Evolutionary conservation across 1,284 basidiomycete species (phyloP).

Genomic region (Pyrrhoderma lamaoense): DNA sequence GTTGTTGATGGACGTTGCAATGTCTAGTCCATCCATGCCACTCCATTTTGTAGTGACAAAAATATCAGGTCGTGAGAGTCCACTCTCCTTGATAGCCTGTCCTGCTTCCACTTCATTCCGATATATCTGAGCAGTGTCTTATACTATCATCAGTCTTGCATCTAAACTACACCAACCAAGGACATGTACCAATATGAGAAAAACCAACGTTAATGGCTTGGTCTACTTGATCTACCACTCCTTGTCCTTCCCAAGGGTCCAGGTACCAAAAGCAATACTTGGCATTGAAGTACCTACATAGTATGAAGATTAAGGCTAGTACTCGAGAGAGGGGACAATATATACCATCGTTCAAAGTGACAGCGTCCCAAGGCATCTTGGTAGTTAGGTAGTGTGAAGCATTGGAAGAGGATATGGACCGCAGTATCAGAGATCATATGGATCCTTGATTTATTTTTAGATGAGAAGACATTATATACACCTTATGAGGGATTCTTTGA

Average conservation of each 20-base stretch:
- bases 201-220: conserved; percentile 48
- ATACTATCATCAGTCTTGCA: not conserved
- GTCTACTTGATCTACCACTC: conserved; percentile 41
- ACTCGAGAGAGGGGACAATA: conserved; percentile 9
- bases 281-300: conserved; percentile 36
- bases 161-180: not conserved
- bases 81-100: conserved; percentile 40
- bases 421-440: too few species aligned
- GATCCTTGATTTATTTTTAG: too few species aligned
- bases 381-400: not conserved
- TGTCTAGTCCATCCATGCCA: conserved; percentile 43
- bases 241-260: conserved; percentile 44
- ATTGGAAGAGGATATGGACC: too few species aligned
- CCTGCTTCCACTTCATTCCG: conserved; percentile 44
- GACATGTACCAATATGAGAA: conserved; percentile 40
- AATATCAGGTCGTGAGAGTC: conserved; percentile 36
- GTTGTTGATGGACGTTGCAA: conserved; percentile 46
- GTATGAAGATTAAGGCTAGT: conserved; percentile 2
- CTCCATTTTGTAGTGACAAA: conserved; percentile 57
- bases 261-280: conserved; percentile 47
- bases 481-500: too few species aligned
- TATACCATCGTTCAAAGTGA: conserved; percentile 39
- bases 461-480: too few species aligned
- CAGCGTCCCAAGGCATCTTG: conserved; percentile 41
- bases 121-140: conserved; percentile 45